Evolutionary conservation across 805 yeast species (phyloP).

Genomic region (Nakazawaea wyomingensis): DNA sequence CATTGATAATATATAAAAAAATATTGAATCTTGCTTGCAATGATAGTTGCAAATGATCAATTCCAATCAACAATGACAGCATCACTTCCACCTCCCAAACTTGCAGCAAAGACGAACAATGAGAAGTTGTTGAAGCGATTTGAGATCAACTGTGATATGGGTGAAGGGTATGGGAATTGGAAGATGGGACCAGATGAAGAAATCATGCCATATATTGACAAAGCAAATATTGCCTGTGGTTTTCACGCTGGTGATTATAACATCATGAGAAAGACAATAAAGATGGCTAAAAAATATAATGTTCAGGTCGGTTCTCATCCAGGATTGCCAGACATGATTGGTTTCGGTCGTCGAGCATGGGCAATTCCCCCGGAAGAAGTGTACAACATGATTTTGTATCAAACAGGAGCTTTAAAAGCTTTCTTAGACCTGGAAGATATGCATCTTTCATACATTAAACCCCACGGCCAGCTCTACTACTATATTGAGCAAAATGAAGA

Average conservation of each 20-base stretch:
- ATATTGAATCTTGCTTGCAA: no score
- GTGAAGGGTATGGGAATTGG: constrained; percentile 33
- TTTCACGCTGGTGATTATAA: constrained; percentile 36
- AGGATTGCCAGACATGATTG: constrained; percentile 33
- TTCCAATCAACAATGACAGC: neutral
- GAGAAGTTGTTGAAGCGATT: constrained; percentile 18
- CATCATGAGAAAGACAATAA: constrained; percentile 30
- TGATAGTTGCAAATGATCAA: no score
- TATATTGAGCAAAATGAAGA: constrained; percentile 31
- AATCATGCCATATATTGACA: constrained; percentile 33
- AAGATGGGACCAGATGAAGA: constrained; percentile 35
- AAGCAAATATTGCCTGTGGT: constrained; percentile 37
- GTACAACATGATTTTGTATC: constrained; percentile 30
- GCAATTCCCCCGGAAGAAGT: constrained; percentile 32
- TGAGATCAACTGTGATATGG: constrained; percentile 32
- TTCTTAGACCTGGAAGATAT: constrained; percentile 31
- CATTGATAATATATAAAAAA: no score
- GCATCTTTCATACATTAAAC: constrained; percentile 29
- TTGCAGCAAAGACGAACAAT: neutral
- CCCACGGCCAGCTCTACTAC: constrained; percentile 35
- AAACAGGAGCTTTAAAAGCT: constrained; percentile 34
- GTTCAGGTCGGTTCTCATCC: constrained; percentile 37
- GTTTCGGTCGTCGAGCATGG: constrained; percentile 35
- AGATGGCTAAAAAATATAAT: constrained; percentile 27
- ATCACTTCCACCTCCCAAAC: constrained; percentile 2